Evolutionary conservation across 2,329 filamentous ascomycete genomes (phyloP), one percentile per base, ranked within the genome.

Genomic region (Aspergillus glaucus): DNA sequence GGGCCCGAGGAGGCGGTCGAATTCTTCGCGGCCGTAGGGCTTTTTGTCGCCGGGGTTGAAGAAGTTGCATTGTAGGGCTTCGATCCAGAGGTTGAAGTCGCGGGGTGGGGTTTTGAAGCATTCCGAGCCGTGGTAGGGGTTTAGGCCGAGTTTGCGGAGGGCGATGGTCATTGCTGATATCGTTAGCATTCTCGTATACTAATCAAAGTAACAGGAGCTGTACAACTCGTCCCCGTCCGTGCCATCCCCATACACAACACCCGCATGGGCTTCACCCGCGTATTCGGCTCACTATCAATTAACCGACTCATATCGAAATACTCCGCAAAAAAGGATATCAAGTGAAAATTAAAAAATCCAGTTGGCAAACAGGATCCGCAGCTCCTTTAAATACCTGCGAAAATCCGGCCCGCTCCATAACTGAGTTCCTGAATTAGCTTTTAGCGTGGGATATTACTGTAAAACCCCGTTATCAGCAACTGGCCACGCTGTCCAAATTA

Each of bases 1-100:
- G 40, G 62, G 50, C 39, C 64, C 63, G 0, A 69, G 55, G 14
- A 69, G 46, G 17, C 56, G 52, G 43, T 70, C 65, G 55, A 60
- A 66, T 36, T 67, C 53, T 21, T 51, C 44, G 28, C 51, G 50
- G 15, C 17, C 45, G 40, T 44, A 56, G 14, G 24, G 46, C 26
- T 37, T 50, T 19, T 43, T 15, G 12, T 26, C 15, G 4, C 22
- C 22, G 4, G 30, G 21, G 24, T 32, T 30, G 42, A 46, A 37
- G 39, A 48, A 51, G 32, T 53, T 53, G 15, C 46, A 45, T 3
- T 30, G 37, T 6, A 52, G 26, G 22, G 50, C 51, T 19, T 51
- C 46, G 7, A 43, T 46, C 49, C 49, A 51, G 19, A 49, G 48
- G 21, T 49, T 46, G 30, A 49, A 49, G 44, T 46, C 39, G 7